Conservation (phyloP, 768 basidiomycete species). For the Jaapia argillacea region DNA sequence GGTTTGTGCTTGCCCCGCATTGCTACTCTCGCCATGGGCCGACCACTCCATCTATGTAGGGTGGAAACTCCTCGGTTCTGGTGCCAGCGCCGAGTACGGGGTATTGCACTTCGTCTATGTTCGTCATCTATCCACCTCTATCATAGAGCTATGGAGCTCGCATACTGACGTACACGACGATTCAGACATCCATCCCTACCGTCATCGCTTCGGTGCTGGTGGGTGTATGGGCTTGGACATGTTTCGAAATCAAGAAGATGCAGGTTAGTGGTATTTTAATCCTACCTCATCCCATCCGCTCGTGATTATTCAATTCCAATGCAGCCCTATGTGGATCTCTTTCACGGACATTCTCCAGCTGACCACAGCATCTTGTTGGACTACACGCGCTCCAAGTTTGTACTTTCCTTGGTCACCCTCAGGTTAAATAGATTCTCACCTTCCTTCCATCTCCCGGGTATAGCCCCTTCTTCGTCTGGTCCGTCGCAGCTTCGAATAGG, state of each 20-base stretch:
- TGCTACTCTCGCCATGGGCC: too few species aligned
- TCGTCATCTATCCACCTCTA: too few species aligned
- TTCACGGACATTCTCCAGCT: conserved; percentile 43
- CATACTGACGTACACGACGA: too few species aligned
- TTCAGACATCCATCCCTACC: conserved; percentile 50
- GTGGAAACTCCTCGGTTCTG: too few species aligned
- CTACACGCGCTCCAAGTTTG: conserved; percentile 47
- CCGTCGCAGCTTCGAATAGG: conserved; percentile 31
- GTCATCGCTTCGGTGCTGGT: conserved; percentile 37
- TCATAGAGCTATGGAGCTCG: too few species aligned
- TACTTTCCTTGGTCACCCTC: conserved; percentile 7
- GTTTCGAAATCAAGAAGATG: conserved; percentile 46
- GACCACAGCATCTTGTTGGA: conserved; percentile 43
- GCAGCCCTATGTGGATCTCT: conserved; percentile 49
- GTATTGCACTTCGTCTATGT: conserved; percentile 47
- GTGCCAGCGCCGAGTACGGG: too few species aligned
- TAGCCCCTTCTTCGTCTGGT: conserved; percentile 41
- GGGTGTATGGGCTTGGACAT: conserved; percentile 46
- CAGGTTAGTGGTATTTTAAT: too few species aligned
- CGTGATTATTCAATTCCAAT: too few species aligned
- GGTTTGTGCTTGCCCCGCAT: too few species aligned
- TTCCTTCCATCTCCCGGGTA: not conserved
- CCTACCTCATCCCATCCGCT: too few species aligned
- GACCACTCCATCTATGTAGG: too few species aligned
- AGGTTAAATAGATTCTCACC: not conserved